These are phyloP conservation scores for Dendrostoma leiphaemia DNA, from an alignment of 2,329 filamentous ascomycete genomes.

Conservation along the genomic window DNA sequence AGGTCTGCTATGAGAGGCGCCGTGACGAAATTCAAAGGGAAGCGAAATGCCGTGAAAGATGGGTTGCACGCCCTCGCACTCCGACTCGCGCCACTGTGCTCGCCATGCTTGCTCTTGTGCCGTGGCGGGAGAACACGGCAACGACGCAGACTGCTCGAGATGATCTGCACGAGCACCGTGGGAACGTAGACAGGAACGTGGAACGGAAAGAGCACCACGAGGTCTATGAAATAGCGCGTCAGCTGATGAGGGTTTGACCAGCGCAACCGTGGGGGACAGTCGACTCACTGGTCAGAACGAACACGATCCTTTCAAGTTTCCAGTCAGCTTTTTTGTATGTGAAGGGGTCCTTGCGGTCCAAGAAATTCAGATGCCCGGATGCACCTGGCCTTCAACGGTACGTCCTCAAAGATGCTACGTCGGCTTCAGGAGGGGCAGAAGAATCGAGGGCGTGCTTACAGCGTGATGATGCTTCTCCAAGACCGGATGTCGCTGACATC, in stretches of 20 bases:
- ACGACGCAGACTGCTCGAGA: constrained; percentile 40
- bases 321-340: background rate
- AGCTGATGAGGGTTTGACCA: background rate
- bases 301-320: constrained; percentile 45
- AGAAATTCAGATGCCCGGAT: too few species aligned
- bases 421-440: background rate
- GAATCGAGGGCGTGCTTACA: constrained; percentile 28
- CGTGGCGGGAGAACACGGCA: constrained; percentile 52
- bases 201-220: constrained; percentile 68
- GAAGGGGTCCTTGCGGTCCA: too few species aligned
- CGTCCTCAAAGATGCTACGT: background rate
- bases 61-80: constrained; percentile 17
- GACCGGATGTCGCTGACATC: constrained; percentile 56
- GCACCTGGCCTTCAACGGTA: too few species aligned
- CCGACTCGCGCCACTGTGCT: constrained; percentile 11
- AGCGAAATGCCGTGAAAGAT: constrained; percentile 47
- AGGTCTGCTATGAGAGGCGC: constrained; percentile 69
- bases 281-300: constrained; percentile 66
- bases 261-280: background rate
- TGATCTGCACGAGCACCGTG: constrained; percentile 40
- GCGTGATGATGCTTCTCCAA: constrained; percentile 69
- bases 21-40: constrained; percentile 70
- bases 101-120: constrained; percentile 25
- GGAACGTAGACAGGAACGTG: constrained; percentile 63
- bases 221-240: constrained; percentile 43